Conservation (phyloP, 1,139 yeast species). For the Blastobotrys petasosporus region DNA sequence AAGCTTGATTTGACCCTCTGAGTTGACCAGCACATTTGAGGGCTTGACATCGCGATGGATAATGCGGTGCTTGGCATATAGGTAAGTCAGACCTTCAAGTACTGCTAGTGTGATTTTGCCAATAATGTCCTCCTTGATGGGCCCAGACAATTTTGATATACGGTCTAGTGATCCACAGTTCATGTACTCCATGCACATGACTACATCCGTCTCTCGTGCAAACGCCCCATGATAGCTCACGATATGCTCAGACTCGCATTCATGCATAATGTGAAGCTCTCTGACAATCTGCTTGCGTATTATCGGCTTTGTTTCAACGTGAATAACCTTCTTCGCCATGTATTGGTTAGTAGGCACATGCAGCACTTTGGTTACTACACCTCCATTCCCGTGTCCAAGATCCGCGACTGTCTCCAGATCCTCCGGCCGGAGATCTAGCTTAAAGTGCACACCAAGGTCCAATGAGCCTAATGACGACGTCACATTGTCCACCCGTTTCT, state of each 20-base stretch:
- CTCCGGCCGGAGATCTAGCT: conserved; percentile 49
- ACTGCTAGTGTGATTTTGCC: conserved; percentile 74
- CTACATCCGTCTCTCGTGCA: conserved; percentile 55
- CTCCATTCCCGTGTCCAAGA: conserved; percentile 91
- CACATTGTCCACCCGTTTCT: conserved; percentile 19
- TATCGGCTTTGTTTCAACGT: conserved; percentile 73
- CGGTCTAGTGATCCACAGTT: conserved; percentile 91
- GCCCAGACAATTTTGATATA: conserved; percentile 47
- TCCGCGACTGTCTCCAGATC: conserved; percentile 72
- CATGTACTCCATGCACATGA: conserved; percentile 93
- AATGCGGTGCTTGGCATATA: conserved; percentile 75
- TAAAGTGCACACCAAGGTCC: conserved; percentile 46
- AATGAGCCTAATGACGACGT: conserved; percentile 30
- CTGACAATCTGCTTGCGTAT: conserved; percentile 82
- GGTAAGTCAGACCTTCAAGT: conserved; percentile 71
- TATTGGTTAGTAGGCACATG: conserved; percentile 83
- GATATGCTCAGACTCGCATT: conserved; percentile 73
- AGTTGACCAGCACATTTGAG: conserved; percentile 74
- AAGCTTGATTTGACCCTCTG: conserved; percentile 71
- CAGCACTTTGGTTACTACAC: conserved; percentile 80
- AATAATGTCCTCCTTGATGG: conserved; percentile 61
- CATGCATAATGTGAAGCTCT: conserved; percentile 85
- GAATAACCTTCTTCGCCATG: conserved; percentile 88
- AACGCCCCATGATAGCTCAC: conserved; percentile 90
- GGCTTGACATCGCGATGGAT: conserved; percentile 94